Evolutionary conservation across 768 basidiomycete genomes (phyloP).

Genomic region (Leccinum aurantiacum): DNA sequence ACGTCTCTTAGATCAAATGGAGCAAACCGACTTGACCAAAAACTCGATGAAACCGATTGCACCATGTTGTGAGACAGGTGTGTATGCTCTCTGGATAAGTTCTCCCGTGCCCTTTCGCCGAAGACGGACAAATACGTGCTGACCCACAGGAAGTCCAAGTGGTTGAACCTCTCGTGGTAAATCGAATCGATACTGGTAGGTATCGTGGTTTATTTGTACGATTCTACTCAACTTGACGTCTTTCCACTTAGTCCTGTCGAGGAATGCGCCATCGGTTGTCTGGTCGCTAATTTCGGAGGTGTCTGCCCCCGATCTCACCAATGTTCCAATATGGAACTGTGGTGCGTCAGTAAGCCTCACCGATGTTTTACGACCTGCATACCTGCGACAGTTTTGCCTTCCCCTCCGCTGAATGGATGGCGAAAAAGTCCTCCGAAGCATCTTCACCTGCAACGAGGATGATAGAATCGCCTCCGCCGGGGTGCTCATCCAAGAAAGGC

Average conservation of each 20-base stretch:
- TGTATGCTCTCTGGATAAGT: conserved; percentile 57
- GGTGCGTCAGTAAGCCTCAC: conserved; percentile 10
- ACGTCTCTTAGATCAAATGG: not conserved
- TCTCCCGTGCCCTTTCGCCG: conserved; percentile 41
- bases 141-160: conserved; percentile 57
- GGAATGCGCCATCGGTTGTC: conserved; percentile 33
- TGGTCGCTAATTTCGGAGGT: conserved; percentile 3
- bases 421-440: conserved; percentile 62
- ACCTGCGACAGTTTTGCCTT: conserved; percentile 45
- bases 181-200: conserved; percentile 50
- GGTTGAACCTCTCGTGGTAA: conserved; percentile 40
- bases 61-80: conserved; percentile 48
- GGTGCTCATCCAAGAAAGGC: conserved; percentile 52
- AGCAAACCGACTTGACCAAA: conserved; percentile 46
- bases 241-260: conserved; percentile 51
- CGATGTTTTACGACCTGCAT: not conserved
- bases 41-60: conserved; percentile 50
- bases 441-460: conserved; percentile 56
- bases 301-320: conserved; percentile 20
- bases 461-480: conserved; percentile 58
- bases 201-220: conserved; percentile 45
- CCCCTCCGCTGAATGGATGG: conserved; percentile 58
- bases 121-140: conserved; percentile 57
- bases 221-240: conserved; percentile 39
- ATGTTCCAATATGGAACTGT: conserved; percentile 51